Evolutionary conservation across 352 stramenopile genomes (phyloP).

Genomic region (Pythium brachiatum): DNA sequence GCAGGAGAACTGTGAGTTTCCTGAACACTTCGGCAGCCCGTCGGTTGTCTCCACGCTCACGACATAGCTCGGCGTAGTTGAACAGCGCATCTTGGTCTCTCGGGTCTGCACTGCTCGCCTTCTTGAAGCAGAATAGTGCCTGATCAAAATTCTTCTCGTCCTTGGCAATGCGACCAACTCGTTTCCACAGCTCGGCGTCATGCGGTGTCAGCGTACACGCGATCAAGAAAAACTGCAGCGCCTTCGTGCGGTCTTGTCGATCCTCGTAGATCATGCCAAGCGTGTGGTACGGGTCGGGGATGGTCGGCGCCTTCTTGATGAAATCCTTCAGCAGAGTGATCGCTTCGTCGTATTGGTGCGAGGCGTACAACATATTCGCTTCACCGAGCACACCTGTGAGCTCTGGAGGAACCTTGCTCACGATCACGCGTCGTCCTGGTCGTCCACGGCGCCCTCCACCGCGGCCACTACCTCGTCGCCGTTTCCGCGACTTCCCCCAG

Average conservation of each 20-base stretch:
- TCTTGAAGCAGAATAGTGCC: constrained; percentile 85
- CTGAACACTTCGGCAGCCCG: constrained; percentile 78
- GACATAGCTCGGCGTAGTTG: constrained; percentile 77
- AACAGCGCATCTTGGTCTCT: constrained; percentile 82
- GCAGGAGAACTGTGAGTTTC: constrained; percentile 68
- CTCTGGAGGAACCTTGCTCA: constrained; percentile 76
- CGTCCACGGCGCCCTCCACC: constrained; percentile 30
- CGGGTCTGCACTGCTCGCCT: constrained; percentile 71
- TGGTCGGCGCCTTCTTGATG: constrained; percentile 87
- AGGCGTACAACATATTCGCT: constrained; percentile 86
- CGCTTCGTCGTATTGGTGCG: constrained; percentile 80
- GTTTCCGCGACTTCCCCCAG: constrained; percentile 72
- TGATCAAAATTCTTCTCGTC: constrained; percentile 87
- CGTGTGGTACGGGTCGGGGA: constrained; percentile 85
- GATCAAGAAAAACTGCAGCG: constrained; percentile 85
- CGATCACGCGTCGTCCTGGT: constrained; percentile 54
- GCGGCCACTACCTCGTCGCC: constrained; percentile 33
- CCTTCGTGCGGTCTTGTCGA: constrained; percentile 73
- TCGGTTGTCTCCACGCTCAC: constrained; percentile 75
- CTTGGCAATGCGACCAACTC: constrained; percentile 79
- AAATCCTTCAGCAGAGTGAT: constrained; percentile 85
- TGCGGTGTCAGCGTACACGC: constrained; percentile 78
- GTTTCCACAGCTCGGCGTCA: constrained; percentile 84
- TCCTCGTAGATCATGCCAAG: constrained; percentile 89
- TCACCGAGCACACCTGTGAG: constrained; percentile 77